These are phyloP conservation scores for Annulohypoxylon stygium DNA, from an alignment of 495 filamentous ascomycete species.

Conservation along the genomic window DNA sequence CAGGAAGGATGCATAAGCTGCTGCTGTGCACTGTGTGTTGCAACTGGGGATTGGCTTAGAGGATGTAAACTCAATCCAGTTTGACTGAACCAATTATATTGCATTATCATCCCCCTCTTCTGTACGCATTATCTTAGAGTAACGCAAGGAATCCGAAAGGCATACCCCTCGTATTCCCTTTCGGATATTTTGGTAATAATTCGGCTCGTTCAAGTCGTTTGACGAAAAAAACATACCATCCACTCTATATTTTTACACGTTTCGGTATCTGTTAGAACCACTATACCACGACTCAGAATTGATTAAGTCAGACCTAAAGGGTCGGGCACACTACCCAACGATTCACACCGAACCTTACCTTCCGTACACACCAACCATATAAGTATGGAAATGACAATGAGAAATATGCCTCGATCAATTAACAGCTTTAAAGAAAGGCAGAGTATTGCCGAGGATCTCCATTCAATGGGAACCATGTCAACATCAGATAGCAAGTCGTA, in stretches of 20 bases:
- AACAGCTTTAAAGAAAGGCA: not conserved
- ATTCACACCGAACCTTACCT: not conserved
- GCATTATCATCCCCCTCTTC: not conserved
- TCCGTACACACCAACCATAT: not conserved
- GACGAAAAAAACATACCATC: too few species aligned
- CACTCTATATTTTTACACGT: too few species aligned
- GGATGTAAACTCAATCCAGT: not conserved
- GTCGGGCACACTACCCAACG: not conserved
- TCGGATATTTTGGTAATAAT: too few species aligned
- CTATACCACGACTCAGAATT: not conserved
- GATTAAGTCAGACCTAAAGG: not conserved
- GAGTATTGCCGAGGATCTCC: not conserved
- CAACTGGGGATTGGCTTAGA: not conserved
- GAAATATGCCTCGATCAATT: not conserved
- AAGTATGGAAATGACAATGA: not conserved
- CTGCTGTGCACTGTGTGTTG: not conserved
- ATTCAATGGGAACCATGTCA: constrained; percentile 6
- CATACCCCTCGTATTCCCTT: too few species aligned
- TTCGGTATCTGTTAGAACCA: not conserved
- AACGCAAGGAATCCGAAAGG: too few species aligned
- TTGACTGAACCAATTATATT: constrained; percentile 1
- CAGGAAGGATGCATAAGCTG: not conserved
- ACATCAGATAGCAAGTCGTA: constrained; percentile 7
- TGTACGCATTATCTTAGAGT: too few species aligned
- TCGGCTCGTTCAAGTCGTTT: too few species aligned